Base-by-base conservation (phyloP, 805 yeast species). In the Candida lessepsii region DNA sequence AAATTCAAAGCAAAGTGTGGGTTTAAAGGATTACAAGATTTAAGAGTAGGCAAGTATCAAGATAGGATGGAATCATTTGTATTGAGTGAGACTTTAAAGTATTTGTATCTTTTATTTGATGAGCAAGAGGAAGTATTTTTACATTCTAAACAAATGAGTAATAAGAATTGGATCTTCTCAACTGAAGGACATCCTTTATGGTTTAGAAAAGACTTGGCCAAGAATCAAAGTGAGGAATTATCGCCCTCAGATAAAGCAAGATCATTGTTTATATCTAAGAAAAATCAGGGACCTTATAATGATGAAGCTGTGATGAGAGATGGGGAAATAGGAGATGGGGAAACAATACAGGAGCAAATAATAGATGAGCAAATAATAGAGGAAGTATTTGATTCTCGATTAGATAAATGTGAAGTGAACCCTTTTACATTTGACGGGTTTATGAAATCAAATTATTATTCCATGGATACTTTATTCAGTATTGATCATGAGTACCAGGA, bases 101-200 rank as follows among this genome's bases (percentile, higher is more conserved):
- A 90, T 54, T 63, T 90, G 10, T 90, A 81, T 53, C 60, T 90
- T 20, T 61, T 89, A 30, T 90, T 90, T 64, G 95, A 88, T 54
- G 81, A 71, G 11, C 73, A 69, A 5, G 80, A 88, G 54, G 64
- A 61, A 19, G 45, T 54, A 2, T 60, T 65, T 26, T 50, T 69
- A n/a, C 75, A 69, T 47, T 29, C 48, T 4, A 23, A 46, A 10
- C 30, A 42, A 11, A 65, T 69, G 72, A 45, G 39, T 7, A 40
- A 44, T n/a, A 70, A 79, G 45, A 75, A 77, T 41, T 71, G 79
- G 63, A 48, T 75, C 1, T 84, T 89, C 59, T 77, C 91, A 9
- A 90, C 98, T 0, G 98, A 90, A 53, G 96, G 90, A 0, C 98
- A 90, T 59, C 96, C 96, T 3, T 58, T 89, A 46, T 87, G 96